Conservation (phyloP, 2,329 filamentous ascomycete genomes). For the Stenocarpella maydis region DNA sequence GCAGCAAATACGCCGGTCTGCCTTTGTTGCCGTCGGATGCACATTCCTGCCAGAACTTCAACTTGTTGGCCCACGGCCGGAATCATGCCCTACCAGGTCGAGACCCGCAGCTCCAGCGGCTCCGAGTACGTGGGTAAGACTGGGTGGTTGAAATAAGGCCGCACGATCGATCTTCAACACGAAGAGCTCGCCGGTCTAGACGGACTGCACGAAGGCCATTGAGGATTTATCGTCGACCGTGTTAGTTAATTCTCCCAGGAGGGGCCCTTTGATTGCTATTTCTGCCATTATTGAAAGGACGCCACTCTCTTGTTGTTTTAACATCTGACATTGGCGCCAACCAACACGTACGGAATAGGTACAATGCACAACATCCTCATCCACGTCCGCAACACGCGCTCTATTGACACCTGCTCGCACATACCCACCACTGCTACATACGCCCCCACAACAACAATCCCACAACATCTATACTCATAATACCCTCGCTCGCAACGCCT, state of each 20-base stretch:
- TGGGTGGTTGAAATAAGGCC: background rate
- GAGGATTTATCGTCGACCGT: too few relatives aligned
- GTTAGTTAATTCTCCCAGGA: background rate
- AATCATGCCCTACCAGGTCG: background rate
- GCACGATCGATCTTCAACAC: background rate
- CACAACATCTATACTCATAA: too few relatives aligned
- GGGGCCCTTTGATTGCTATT: conserved; percentile 6
- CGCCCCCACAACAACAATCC: too few relatives aligned
- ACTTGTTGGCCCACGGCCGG: background rate
- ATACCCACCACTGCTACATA: too few relatives aligned
- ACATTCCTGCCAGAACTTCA: conserved; percentile 8
- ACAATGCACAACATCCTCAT: too few relatives aligned
- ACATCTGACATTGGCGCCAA: too few relatives aligned
- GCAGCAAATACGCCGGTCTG: conserved; percentile 1
- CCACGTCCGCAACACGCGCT: too few relatives aligned
- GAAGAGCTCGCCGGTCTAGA: conserved; percentile 6
- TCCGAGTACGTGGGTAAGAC: background rate
- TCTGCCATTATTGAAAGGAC: too few relatives aligned
- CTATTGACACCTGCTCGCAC: too few relatives aligned
- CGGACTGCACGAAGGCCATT: background rate
- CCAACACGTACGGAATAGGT: too few relatives aligned
- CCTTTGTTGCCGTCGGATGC: background rate
- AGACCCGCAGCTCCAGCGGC: background rate
- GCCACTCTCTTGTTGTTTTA: background rate
- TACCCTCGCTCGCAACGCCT: too few relatives aligned